Base-by-base conservation (phyloP, 2,329 filamentous ascomycete genomes). In the Cercospora sojina region DNA sequence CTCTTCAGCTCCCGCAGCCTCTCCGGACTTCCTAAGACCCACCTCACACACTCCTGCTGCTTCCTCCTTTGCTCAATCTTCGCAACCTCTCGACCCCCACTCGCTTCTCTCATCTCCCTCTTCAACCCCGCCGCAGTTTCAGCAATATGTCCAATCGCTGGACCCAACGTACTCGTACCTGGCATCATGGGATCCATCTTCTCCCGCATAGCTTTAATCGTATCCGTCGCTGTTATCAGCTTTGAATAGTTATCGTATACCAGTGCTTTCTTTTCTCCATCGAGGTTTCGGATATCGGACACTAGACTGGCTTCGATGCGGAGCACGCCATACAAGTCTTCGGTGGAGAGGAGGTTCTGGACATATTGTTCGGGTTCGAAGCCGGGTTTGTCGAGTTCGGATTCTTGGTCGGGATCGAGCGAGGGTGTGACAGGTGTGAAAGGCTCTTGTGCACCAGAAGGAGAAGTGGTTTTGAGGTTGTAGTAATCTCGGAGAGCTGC, bases 201-300 rank as follows among this genome's bases (percentile, higher is more conserved):
- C 32, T 87, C 85, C 65, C 91, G 85, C 91, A 95, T 93, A 83
- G 91, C 92, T 59, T 91, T 87, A 74, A 99, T 99, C 3, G 94
- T 98, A 79, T 97, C 94, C 10, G 96, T 97, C 1, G 95, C 95
- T n/a, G 90, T 87, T 71, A 99, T 97, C 71, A 99, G 81, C 80
- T 98, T 98, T 72, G 91, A 95, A 79, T 98, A 99, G 77, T 99
- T 99, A 78, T 99, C 94, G 78, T 99, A 99, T 4, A 99, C 95
- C 68, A 99, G 81, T 1, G 94, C 93, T 81, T 99, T 99, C 79
- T 95, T 91, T 84, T 99, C 95, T 25, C 94, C 94, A 75, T 98
- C 95, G 18, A 99, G 84, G 2, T 92, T 93, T 41, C 93, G 83
- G 57, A 97, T 94, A 80, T 98, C 94, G 64, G 80, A 81, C 23